phyloP scores from a whole-genome alignment of 2,329 filamentous ascomycete species.

The Ophiocordyceps polyrhachis-furcata region DNA sequence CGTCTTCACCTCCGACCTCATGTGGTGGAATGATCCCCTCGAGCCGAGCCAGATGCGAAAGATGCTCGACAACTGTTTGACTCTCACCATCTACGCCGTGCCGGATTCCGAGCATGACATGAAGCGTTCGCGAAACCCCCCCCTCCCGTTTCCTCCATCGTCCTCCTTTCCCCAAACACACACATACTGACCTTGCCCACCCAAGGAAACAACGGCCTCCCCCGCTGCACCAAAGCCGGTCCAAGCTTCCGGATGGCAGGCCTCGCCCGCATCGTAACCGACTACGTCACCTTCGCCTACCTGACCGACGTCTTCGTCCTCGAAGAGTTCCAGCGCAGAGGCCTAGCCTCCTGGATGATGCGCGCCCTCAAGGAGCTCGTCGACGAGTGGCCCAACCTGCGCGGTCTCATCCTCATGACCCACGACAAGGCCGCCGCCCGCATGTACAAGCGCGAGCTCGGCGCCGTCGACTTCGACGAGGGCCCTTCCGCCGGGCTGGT shows the following conservation, averaged over 20 bases:
- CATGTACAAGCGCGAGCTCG: constrained; percentile 29
- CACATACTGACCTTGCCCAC: constrained; percentile 1
- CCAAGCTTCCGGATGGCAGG: constrained; percentile 18
- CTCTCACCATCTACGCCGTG: constrained; percentile 36
- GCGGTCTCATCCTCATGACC: constrained; percentile 38
- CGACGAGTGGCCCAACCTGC: constrained; percentile 36
- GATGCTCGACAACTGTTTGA: constrained; percentile 38
- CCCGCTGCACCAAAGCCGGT: constrained; percentile 10
- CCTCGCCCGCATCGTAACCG: constrained; percentile 42
- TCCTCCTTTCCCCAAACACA: not conserved
- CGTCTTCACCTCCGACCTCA: constrained; percentile 33
- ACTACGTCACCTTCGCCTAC: constrained; percentile 50
- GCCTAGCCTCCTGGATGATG: constrained; percentile 48
- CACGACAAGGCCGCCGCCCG: constrained; percentile 18
- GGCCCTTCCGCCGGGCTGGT: constrained; percentile 20
- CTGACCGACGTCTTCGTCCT: constrained; percentile 49
- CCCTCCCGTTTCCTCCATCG: not conserved
- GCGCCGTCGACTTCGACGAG: constrained; percentile 24
- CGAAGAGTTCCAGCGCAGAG: constrained; percentile 37
- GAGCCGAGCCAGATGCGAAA: constrained; percentile 27
- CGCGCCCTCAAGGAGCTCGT: constrained; percentile 37
- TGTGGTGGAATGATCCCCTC: constrained; percentile 42
- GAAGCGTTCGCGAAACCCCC: constrained; percentile 12
- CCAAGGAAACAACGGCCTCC: constrained; percentile 14
- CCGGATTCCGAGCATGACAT: constrained; percentile 19